These are phyloP conservation scores for Phallus indusiatus DNA, from an alignment of 768 basidiomycete genomes.

Conservation along the genomic window DNA sequence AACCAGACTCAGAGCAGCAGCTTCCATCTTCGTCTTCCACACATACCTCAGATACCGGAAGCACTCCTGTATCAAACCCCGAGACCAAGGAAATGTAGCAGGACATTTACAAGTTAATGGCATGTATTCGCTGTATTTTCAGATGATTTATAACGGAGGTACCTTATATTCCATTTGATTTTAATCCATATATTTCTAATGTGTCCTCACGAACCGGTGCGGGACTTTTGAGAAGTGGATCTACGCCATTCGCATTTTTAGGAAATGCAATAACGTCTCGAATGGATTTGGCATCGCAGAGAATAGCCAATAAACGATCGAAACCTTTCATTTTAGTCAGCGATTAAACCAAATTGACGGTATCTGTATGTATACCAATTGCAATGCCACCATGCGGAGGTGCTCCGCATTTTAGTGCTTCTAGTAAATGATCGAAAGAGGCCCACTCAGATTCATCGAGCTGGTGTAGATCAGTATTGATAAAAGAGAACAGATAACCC, in stretches of 20 bases:
- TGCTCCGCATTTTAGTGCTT: slow-evolving; percentile 82
- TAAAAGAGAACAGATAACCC: not conserved
- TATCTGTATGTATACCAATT: slow-evolving; percentile 45
- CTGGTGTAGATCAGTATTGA: slow-evolving; percentile 28
- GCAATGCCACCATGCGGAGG: slow-evolving; percentile 96
- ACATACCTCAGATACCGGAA: not conserved
- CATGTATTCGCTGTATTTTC: not conserved
- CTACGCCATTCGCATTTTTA: slow-evolving; percentile 75
- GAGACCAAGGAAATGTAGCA: not conserved
- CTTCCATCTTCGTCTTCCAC: not conserved
- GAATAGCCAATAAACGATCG: slow-evolving; percentile 85
- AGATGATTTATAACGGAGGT: not conserved
- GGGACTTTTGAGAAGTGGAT: slow-evolving; percentile 86
- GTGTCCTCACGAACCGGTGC: slow-evolving; percentile 43
- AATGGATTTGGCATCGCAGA: slow-evolving; percentile 81
- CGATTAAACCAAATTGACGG: slow-evolving; percentile 5
- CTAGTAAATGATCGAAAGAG: slow-evolving; percentile 76
- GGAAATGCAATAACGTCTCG: slow-evolving; percentile 97
- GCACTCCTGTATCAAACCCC: not conserved
- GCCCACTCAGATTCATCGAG: slow-evolving; percentile 60
- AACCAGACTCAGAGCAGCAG: not conserved
- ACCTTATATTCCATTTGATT: not conserved
- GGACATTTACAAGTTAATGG: not conserved
- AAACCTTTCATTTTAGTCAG: slow-evolving; percentile 48
- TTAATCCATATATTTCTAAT: slow-evolving; percentile 24